phyloP scores from a whole-genome alignment of 495 filamentous ascomycete genomes.

The Tetracladium setigerum region DNA sequence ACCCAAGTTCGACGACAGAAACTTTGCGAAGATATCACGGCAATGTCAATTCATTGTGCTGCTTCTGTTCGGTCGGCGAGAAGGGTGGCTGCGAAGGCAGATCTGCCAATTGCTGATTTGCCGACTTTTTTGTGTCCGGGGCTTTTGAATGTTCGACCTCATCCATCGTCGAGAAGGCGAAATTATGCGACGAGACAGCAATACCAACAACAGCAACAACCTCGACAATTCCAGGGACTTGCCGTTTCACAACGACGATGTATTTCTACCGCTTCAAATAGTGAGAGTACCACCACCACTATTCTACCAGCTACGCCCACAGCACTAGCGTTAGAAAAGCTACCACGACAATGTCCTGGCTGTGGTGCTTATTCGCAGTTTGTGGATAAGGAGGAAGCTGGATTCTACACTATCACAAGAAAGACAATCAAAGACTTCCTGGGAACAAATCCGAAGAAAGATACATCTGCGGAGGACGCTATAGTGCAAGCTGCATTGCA shows the following conservation, averaged over 20 bases:
- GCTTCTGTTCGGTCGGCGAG: not conserved
- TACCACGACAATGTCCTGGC: slow-evolving; percentile 68
- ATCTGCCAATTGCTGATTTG: slow-evolving; percentile 10
- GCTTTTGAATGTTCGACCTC: slow-evolving; percentile 1
- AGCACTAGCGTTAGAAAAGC: slow-evolving; percentile 2
- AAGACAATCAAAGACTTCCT: slow-evolving; percentile 43
- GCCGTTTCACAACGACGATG: not conserved
- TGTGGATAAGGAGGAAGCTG: slow-evolving; percentile 57
- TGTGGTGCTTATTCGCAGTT: slow-evolving; percentile 84
- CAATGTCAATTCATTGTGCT: too few species aligned
- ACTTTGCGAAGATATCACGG: too few species aligned
- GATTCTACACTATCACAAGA: slow-evolving; percentile 61
- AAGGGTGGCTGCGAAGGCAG: not conserved
- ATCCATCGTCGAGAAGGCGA: not conserved
- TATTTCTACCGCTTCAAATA: not conserved
- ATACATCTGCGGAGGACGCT: slow-evolving; percentile 16
- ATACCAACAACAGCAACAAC: too few species aligned
- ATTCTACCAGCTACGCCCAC: not conserved
- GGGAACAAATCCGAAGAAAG: slow-evolving; percentile 17
- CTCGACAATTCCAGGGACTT: too few species aligned
- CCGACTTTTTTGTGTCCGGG: slow-evolving; percentile 19
- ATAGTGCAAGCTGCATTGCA: slow-evolving; percentile 26
- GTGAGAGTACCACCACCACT: slow-evolving; percentile 2
- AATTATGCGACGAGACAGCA: too few species aligned
- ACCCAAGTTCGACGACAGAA: too few species aligned